Conservation (phyloP, 148 eudicot species). For the Tetragonia tetragonoides region DNA sequence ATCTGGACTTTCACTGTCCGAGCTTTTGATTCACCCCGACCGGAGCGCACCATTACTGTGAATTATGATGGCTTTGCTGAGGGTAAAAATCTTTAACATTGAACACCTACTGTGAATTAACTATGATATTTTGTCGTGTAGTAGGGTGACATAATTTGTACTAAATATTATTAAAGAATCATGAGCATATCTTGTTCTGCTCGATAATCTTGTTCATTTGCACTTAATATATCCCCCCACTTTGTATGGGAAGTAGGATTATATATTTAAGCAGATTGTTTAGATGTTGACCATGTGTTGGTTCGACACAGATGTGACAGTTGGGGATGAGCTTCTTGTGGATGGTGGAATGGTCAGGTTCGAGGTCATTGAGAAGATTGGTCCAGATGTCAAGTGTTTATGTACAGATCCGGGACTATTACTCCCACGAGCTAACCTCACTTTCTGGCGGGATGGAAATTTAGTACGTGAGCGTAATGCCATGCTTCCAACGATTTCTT, state of each 20-base stretch:
- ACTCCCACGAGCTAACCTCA: slow-evolving; percentile 87
- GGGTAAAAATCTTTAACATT: slow-evolving; percentile 40
- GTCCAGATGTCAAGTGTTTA: slow-evolving; percentile 91
- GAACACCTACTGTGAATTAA: background rate
- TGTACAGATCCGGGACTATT: slow-evolving; percentile 93
- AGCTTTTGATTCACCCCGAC: slow-evolving; percentile 68
- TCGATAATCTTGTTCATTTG: background rate
- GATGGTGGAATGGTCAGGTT: slow-evolving; percentile 99
- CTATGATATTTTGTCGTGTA: background rate
- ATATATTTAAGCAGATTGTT: background rate
- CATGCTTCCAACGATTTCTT: slow-evolving; percentile 90
- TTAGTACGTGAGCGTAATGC: slow-evolving; percentile 92
- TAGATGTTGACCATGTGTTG: slow-evolving; percentile 5
- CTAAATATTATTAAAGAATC: background rate
- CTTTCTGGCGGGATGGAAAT: slow-evolving; percentile 90
- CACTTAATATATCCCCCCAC: background rate
- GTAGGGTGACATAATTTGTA: background rate
- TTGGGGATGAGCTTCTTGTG: slow-evolving; percentile 86
- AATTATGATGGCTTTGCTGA: slow-evolving; percentile 97
- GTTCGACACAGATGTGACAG: slow-evolving; percentile 58
- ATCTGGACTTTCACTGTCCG: slow-evolving; percentile 94
- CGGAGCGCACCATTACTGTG: slow-evolving; percentile 74
- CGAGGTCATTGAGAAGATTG: slow-evolving; percentile 86
- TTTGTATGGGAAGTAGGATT: background rate
- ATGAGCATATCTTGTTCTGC: background rate